Conservation (phyloP, 345 rosid genomes). For the Gossypium thurberi region DNA sequence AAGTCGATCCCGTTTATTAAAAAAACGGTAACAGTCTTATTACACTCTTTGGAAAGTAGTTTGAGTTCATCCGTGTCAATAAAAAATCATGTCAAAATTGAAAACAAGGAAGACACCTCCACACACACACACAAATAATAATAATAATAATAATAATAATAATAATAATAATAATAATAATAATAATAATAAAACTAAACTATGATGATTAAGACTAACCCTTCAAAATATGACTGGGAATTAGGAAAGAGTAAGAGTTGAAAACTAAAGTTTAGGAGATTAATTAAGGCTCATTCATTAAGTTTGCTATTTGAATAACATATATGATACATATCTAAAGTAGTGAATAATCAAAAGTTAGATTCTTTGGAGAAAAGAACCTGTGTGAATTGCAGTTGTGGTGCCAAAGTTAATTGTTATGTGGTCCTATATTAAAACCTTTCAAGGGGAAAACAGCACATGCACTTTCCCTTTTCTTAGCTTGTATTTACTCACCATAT, state of each 20-base stretch:
- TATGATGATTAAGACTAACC: not conserved
- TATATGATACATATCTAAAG: not conserved
- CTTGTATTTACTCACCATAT: not conserved
- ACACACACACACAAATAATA: not conserved
- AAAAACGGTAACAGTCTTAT: not conserved
- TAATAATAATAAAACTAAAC: not conserved
- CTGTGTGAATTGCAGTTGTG: not conserved
- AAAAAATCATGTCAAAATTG: not conserved
- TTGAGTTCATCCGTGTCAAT: not conserved
- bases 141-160: not conserved
- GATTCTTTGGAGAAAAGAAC: not conserved
- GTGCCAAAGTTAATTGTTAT: not conserved
- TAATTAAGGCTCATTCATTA: not conserved
- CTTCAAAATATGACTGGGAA: not conserved
- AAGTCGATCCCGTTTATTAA: no score
- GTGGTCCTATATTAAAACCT: not conserved
- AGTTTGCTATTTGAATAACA: not conserved
- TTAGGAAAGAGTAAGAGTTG: not conserved
- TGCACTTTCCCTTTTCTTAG: not conserved
- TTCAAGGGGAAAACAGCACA: not conserved
- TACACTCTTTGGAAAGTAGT: not conserved
- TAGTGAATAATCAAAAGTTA: not conserved
- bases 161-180: no score
- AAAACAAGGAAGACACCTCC: not conserved
- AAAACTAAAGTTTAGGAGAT: not conserved